Evolutionary conservation across 2,329 filamentous ascomycete species (phyloP), one percentile per base, ranked within the genome.

Genomic region (Penicillium glabrum): DNA sequence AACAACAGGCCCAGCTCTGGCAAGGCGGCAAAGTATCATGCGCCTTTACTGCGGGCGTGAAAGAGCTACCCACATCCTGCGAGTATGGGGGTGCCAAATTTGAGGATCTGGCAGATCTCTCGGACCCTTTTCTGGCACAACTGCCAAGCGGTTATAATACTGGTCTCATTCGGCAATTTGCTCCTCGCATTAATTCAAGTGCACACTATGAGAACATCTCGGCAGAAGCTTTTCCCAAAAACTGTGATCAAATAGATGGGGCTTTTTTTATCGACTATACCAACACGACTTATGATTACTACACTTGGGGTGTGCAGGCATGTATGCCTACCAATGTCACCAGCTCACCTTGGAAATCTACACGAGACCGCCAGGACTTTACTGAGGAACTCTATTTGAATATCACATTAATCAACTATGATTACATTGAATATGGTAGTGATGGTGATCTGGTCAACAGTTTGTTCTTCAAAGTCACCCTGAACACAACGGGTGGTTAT

Each of bases 401-500:
- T 39, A 47, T 67, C 1, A 64, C 33, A 19, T 21, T 33, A 23
- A 19, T 39, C n/a, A 6, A 7, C 5, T 21, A 49, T 27, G 29
- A 24, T 2, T 39, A 27, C 27, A 11, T 9, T 8, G 6, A n/a
- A 37, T 16, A 16, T n/a, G 33, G 1, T 2, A 37, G 16, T 6
- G 16, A n/a, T n/a, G 43, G 24, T 11, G 3, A 14, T 26, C 44
- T 2, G 23, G 55, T 6, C n/a, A 29, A 48, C 5, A 43, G 35
- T 10, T 39, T 14, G 5, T 45, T 62, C 14, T 67, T 62, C 55
- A 58, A 63, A 44, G 52, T 72, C 14, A 67, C 58, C 1, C 46
- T 72, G 19, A 57, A 64, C 27, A 72, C 68, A 11, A 72, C 69
- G 7, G 63, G 64, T 9, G 71, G 71, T 1, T 72, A 69, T 41